Evolutionary conservation across 192 early-diverging fungal genomes (phyloP), one percentile per base, ranked within the genome.

Genomic region (Geosiphon pyriformis): DNA sequence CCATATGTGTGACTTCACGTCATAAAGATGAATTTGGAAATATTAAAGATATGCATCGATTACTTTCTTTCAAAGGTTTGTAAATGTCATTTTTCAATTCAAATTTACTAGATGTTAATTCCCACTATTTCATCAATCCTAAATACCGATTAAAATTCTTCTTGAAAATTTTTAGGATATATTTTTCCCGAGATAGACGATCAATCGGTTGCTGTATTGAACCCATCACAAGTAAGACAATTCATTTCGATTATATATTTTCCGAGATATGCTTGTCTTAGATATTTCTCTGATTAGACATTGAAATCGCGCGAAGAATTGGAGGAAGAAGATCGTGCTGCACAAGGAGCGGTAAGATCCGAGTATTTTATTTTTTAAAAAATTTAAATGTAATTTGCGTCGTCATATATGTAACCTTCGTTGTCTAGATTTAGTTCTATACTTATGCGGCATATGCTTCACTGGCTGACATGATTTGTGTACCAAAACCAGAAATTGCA

Each of bases 41-140:
- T 67, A 98, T 99, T 65, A 87, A 91, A 54, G 94, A 98, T 68
- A 98, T 99, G 92, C 91, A 93, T 74, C 76, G 91, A 30, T 75
- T 96, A 12, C 80, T 99, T 70, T 74, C 79, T 6, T 94, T 88
- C 71, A 95, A 96, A 76, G 96, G 93, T 87, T 26, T 34, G 2
- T 1, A n/a, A 63, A 55, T 17, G 31, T 35, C 27, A 12, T 6
- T n/a, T 61, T 34, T 63, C 2, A 4, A 23, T 8, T 33, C 18
- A 12, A 18, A n/a, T 7, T 17, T 31, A 31, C n/a, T 71, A 58
- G n/a, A 15, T 23, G 11, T 70, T 6, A 66, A 8, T 65, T 23
- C 18, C 17, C 6, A 51, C 20, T 59, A 23, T 25, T 15, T 66
- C 22, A 27, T 59, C 10, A 6, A 27, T 49, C 42, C 0, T 68